Conservation (phyloP, 164 flowering plant genomes). For the Annona cherimola region DNA sequence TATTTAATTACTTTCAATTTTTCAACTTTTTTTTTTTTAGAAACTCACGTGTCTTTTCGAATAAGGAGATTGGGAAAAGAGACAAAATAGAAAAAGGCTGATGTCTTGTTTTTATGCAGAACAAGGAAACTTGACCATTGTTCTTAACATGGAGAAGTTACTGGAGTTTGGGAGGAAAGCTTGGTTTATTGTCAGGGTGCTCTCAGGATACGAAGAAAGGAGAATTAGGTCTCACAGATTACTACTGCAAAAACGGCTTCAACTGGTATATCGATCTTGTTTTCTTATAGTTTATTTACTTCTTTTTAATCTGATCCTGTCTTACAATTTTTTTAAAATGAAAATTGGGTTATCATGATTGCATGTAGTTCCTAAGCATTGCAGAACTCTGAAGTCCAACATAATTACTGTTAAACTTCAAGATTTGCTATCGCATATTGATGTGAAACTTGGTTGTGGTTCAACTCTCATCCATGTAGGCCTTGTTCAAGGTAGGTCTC, state of each 20-base stretch:
- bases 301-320: background rate
- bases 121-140: background rate
- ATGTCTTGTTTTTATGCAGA: background rate
- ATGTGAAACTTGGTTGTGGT: too few species aligned
- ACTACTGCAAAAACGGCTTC: slow-evolving; percentile 49
- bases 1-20: background rate
- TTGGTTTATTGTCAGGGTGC: slow-evolving; percentile 70
- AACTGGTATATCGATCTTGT: slow-evolving; percentile 26
- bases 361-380: background rate
- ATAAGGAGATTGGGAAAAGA: background rate
- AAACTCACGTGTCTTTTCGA: background rate
- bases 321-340: background rate
- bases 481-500: too few species aligned
- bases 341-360: too few species aligned
- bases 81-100: background rate
- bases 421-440: too few species aligned
- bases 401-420: too few species aligned
- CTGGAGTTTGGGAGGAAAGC: slow-evolving; percentile 76
- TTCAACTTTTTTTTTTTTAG: background rate
- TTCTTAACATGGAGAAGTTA: slow-evolving; percentile 48
- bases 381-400: background rate
- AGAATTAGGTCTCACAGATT: slow-evolving; percentile 59
- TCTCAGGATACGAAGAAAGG: slow-evolving; percentile 90
- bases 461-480: too few species aligned
- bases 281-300: background rate